A percentile compares a stretch with the other conserved stretches of the same genome.
phyloP scores from a whole-genome alignment of 768 basidiomycete species.

The Suillus fuscotomentosus region DNA sequence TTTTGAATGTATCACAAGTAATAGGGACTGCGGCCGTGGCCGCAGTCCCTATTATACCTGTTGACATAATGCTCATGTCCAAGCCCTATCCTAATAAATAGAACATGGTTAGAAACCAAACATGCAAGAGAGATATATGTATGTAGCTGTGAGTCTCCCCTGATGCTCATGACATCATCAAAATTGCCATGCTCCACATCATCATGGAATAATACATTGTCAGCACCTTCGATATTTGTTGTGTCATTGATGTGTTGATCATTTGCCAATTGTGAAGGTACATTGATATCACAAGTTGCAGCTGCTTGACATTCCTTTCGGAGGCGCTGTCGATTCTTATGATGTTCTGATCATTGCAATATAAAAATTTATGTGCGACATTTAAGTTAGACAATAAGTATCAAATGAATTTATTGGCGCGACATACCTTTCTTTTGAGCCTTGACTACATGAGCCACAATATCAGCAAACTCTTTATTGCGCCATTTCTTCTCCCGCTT shows the following conservation, averaged over 20 bases:
- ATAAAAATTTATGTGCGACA: no score
- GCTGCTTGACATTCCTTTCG: background rate
- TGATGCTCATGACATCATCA: background rate
- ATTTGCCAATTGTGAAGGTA: background rate
- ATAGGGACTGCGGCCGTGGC: background rate
- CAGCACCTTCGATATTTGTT: background rate
- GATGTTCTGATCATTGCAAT: background rate
- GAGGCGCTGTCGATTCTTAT: background rate
- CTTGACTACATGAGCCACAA: background rate
- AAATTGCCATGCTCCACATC: background rate
- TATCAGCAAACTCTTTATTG: slow-evolving; percentile 1
- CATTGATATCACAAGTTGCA: background rate
- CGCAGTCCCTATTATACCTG: background rate
- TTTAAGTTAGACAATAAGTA: background rate
- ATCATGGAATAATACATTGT: background rate
- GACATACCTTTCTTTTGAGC: slow-evolving; percentile 1
- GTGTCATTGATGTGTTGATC: background rate
- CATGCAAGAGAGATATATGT: background rate
- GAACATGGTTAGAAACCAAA: background rate
- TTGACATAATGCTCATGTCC: background rate
- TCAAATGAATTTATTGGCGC: background rate
- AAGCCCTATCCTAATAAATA: background rate
- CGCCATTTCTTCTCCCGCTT: background rate
- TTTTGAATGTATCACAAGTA: slow-evolving; percentile 4
- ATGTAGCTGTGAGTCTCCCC: background rate